A percentile compares a stretch with the other conserved stretches of the same genome.
phyloP scores from a whole-genome alignment of 805 yeast species.

The Candida schatavii region DNA sequence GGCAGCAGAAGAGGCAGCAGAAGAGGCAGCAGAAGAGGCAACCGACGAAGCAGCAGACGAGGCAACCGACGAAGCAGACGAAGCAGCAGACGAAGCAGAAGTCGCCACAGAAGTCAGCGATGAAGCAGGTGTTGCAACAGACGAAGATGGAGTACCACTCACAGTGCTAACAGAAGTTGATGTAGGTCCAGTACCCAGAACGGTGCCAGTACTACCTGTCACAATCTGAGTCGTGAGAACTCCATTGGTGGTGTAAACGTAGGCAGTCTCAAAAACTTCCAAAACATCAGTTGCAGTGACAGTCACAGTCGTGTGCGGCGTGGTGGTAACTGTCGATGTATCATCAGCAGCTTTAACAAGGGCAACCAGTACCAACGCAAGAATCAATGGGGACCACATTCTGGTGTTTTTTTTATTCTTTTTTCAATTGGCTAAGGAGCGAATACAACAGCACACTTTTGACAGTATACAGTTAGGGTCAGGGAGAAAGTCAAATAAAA shows the following conservation, averaged over 20 bases:
- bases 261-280: conserved; percentile 24
- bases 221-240: conserved; percentile 26
- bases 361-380: conserved; percentile 7
- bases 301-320: conserved; percentile 29
- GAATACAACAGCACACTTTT: too few species aligned
- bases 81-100: conserved; percentile 1
- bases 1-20: not conserved
- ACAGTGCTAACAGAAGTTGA: conserved; percentile 10
- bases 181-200: not conserved
- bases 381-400: not conserved
- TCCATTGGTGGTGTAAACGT: conserved; percentile 31
- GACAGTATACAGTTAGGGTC: not conserved
- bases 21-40: conserved; percentile 7
- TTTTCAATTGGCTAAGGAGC: too few species aligned
- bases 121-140: not conserved
- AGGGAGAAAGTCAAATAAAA: not conserved
- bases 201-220: conserved; percentile 13
- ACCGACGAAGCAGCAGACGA: conserved; percentile 6
- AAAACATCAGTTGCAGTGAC: conserved; percentile 26
- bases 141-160: not conserved
- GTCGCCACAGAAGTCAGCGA: not conserved
- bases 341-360: conserved; percentile 14
- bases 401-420: too few species aligned
- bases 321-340: conserved; percentile 26
- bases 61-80: conserved; percentile 8